Base-by-base conservation (phyloP, 352 stramenopile species). In the Chrysophaeum taylorii region DNA sequence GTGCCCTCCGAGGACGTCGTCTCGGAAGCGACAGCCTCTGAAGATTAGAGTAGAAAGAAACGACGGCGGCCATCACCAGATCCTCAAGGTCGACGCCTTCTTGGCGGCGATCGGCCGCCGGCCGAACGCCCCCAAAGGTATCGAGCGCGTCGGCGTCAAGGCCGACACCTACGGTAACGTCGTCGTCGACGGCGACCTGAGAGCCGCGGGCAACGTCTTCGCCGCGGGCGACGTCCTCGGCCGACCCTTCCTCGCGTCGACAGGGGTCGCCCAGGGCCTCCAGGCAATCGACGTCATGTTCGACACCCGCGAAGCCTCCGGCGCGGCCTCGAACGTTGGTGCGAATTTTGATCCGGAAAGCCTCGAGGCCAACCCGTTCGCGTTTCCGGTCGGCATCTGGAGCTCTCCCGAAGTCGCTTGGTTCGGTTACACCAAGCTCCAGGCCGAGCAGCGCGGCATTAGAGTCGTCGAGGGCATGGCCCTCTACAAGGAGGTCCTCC, bases 91-190 rank as follows among this genome's bases (percentile, higher is more conserved):
- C 54, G 78, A 84, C 72, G 77, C 78, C 2, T 86, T 84, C 53
- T 43, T 86, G 25, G 81, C 81, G 50, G 81, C 81, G 39, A 78
- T 84, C 15, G 81, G 81, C 38, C 71, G 81, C n/a, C 78, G 77
- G 67, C 78, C 81, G 0, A 86, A 84, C 61, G 84, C 81, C 14
- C 64, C 53, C 23, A n/a, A n/a, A n/a, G n/a, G n/a, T n/a, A n/a
- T n/a, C n/a, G n/a, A n/a, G n/a, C n/a, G n/a, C n/a, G n/a, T n/a
- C n/a, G n/a, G n/a, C n/a, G n/a, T n/a, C n/a, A 75, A 60, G 35
- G 68, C 62, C 43, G 66, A 73, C n/a, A 29, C 27, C 45, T 42
- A 48, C 35, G 71, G 64, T 41, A 70, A 70, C 36, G 31, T 76
- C 0, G 41, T 71, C 5, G 54, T 76, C 45, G 64, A 38, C 52